Conservation (phyloP, 768 basidiomycete species). For the Boletus bicolor region DNA sequence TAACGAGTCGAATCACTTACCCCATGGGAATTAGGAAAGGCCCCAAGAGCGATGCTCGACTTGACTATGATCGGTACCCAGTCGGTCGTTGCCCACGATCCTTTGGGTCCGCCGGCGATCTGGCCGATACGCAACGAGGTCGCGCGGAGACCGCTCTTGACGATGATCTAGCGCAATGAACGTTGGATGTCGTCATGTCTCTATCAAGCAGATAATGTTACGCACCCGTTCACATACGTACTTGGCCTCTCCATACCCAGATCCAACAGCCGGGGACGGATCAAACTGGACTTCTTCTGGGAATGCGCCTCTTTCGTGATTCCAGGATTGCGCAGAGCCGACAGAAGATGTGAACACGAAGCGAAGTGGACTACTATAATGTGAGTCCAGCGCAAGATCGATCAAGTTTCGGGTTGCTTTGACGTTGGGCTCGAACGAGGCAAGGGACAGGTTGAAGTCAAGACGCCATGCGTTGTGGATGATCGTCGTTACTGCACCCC, state of each 20-base stretch:
- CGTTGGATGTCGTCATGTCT: not conserved
- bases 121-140: slow-evolving; percentile 34
- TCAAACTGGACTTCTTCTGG: slow-evolving; percentile 35
- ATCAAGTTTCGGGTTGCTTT: slow-evolving; percentile 32
- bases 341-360: slow-evolving; percentile 30
- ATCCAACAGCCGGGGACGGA: slow-evolving; percentile 27
- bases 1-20: slow-evolving; percentile 20
- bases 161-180: slow-evolving; percentile 20
- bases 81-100: slow-evolving; percentile 34
- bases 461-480: slow-evolving; percentile 27
- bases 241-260: slow-evolving; percentile 38
- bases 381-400: slow-evolving; percentile 33
- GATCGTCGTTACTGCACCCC: slow-evolving; percentile 26
- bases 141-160: slow-evolving; percentile 22
- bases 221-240: slow-evolving; percentile 37
- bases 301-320: slow-evolving; percentile 9
- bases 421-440: slow-evolving; percentile 37
- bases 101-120: slow-evolving; percentile 32
- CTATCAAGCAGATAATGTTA: slow-evolving; percentile 8
- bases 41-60: slow-evolving; percentile 27
- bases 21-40: slow-evolving; percentile 32
- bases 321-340: slow-evolving; percentile 22
- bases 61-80: slow-evolving; percentile 37
- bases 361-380: slow-evolving; percentile 5
- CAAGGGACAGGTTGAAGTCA: slow-evolving; percentile 39